Evolutionary conservation across 208 protist genomes (phyloP).

Genomic region (Naegleria lovaniensis): DNA sequence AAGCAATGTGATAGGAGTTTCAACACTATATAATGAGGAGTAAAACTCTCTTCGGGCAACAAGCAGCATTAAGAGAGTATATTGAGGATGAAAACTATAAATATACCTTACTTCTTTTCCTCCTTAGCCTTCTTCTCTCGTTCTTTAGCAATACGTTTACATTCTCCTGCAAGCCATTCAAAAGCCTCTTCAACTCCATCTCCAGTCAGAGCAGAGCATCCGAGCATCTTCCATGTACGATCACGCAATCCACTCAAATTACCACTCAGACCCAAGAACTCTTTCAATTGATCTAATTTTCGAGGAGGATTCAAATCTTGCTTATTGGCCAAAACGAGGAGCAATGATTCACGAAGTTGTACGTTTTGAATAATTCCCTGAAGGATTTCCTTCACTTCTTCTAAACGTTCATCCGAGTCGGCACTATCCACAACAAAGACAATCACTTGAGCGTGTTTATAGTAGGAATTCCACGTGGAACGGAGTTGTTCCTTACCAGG

Average conservation of each 20-base stretch:
- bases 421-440: background rate
- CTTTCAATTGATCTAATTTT: background rate
- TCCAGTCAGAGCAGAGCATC: background rate
- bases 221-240: background rate
- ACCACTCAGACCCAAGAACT: background rate
- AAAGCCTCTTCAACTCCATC: conserved; percentile 4
- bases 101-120: background rate
- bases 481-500: background rate
- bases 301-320: background rate
- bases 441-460: background rate
- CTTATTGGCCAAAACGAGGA: conserved; percentile 6
- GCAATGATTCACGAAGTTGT: background rate
- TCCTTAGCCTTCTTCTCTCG: background rate
- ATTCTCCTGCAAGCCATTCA: background rate
- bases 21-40: no score
- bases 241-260: background rate
- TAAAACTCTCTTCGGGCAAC: no score
- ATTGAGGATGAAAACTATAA: no score
- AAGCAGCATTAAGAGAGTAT: no score
- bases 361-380: background rate
- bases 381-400: conserved; percentile 19
- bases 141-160: background rate
- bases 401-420: background rate
- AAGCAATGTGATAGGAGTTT: no score
- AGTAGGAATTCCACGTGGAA: background rate